Evolutionary conservation across 768 basidiomycete species (phyloP), one percentile per base, ranked within the genome.

Genomic region (Xerocomus brunneocitrinus): DNA sequence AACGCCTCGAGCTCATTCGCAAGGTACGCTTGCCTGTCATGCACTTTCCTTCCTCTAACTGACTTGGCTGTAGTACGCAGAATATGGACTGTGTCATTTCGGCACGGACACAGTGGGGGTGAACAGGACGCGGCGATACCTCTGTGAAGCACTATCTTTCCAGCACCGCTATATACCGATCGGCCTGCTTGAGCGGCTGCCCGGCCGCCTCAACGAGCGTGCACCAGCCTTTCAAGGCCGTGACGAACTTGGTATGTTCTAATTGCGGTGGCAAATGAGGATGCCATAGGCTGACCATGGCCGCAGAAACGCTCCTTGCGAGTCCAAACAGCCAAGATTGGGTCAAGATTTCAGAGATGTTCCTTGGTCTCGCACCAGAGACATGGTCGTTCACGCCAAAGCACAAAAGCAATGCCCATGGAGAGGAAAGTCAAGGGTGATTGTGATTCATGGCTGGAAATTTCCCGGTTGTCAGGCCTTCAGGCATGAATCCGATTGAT

Each of bases 131-230:
- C 81, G 97, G 25, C 80, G 97, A 52, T 99, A 95, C 73, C 82
- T 98, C 12, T 95, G 91, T 67, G 97, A 98, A 72, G 86, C 92
- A 0, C 77, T 99, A 2, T 95, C 93, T 0, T 99, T 98, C 79
- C 91, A 94, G 63, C 88, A 95, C 68, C 91, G 97, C 42, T 99
- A 99, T 66, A 75, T 98, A 44, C 97, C 97, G 7, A 86, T 98
- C 44, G 97, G 97, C 0, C 73, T 99, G 7, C 79, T 98, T 19
- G 95, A 99, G 67, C 73, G 65, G 1, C 73, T 94, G 25, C 94
- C 95, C 0, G 81, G 77, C 3, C 77, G 79, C 54, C 83, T 99
- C 59, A 98, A 98, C 65, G 95, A 98, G 52, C 83, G 97, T 10
- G 84, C 95, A 0, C 91, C 92, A 0, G 82, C 89, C 0, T 98